Evolutionary conservation across 2,329 filamentous ascomycete species (phyloP).

Genomic region (Aspergillus hiratsukae): DNA sequence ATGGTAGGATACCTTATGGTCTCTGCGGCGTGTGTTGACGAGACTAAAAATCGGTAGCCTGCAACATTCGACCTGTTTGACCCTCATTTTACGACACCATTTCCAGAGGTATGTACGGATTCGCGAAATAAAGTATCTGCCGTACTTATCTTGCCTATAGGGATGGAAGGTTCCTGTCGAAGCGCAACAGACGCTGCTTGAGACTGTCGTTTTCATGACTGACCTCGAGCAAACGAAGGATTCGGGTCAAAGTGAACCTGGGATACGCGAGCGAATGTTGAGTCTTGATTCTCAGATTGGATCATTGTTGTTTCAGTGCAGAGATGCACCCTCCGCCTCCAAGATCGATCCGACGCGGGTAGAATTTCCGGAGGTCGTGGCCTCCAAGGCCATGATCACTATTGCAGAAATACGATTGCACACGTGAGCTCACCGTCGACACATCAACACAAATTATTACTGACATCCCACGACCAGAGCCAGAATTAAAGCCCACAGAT

Average conservation of each 20-base stretch:
- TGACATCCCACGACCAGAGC: slow-evolving; percentile 11
- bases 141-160: slow-evolving; percentile 4
- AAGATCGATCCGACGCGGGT: slow-evolving; percentile 2
- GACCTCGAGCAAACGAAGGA: slow-evolving; percentile 16
- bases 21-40: neutral
- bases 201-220: slow-evolving; percentile 17
- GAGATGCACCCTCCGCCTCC: slow-evolving; percentile 4
- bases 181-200: slow-evolving; percentile 21
- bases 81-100: slow-evolving; percentile 20
- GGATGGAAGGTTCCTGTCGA: slow-evolving; percentile 22
- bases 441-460: neutral
- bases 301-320: slow-evolving; percentile 11
- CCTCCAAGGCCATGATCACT: slow-evolving; percentile 16
- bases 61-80: slow-evolving; percentile 17
- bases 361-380: slow-evolving; percentile 15
- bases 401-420: slow-evolving; percentile 27
- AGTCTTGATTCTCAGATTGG: slow-evolving; percentile 17
- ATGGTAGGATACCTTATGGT: slow-evolving; percentile 31
- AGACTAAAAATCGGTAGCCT: slow-evolving; percentile 8
- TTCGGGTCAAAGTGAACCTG: slow-evolving; percentile 4
- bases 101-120: slow-evolving; percentile 11
- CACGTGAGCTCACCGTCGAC: slow-evolving; percentile 6
- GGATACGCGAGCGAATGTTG: slow-evolving; percentile 15
- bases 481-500: slow-evolving; percentile 26
- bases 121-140: neutral